Base-by-base conservation (phyloP, 192 early-diverging fungal genomes). In the Cladochytrium replicatum region DNA sequence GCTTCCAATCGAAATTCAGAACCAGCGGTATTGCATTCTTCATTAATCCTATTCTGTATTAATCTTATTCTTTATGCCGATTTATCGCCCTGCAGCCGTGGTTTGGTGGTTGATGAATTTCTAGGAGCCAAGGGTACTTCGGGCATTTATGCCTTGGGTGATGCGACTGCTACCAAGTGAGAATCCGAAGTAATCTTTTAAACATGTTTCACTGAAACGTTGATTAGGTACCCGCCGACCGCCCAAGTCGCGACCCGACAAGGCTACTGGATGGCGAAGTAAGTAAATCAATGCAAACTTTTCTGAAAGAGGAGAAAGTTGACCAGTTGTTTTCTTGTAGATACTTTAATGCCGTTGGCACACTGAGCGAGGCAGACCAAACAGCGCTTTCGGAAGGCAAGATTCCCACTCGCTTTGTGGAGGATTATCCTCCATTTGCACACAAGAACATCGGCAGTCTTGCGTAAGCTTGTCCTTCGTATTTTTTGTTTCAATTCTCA, bases 241-340 rank as follows among this genome's bases (percentile, higher is more conserved):
- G 86, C 85, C 21, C 86, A 89, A 53, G 86, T 97, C 21, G 93
- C 93, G 4, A 73, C 78, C 22, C 79, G 90, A 51, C 89, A 97
- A 60, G 90, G 90, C 24, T 72, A 71, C 34, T 97, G 91, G 70
- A 72, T 97, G 38, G 80, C 88, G 25, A 57, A 69, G 21, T 64
- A 79, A 4, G 81, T 97, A 62, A 79, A n/a, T n/a, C n/a, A 54
- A 22, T 54, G n/a, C n/a, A n/a, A n/a, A n/a, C n/a, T n/a, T n/a
- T n/a, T n/a, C 25, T 65, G 30, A 39, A 64, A n/a, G 32, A 46
- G 21, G 55, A 57, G 13, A 29, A 32, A 21, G 28, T 13, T 4
- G 39, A 48, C n/a, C n/a, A 7, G 44, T 34, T 17, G 21, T 53
- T 11, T 30, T 4, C 38, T 37, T 15, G 40, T 21, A 17, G 47